Base-by-base conservation (phyloP, 1,139 yeast genomes). In the Candida frijolesensis region DNA sequence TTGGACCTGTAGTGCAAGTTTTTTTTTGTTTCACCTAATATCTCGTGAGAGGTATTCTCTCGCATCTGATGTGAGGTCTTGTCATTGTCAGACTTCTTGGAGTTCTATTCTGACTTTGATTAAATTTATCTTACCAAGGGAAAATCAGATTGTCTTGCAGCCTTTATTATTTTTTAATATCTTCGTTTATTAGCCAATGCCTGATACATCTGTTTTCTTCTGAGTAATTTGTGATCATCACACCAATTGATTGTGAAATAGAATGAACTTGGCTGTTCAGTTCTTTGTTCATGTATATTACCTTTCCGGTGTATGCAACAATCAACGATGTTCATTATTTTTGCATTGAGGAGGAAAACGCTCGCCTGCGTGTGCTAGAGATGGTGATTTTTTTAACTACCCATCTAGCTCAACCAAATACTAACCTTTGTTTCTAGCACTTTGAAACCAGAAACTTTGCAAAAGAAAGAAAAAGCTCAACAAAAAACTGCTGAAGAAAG, bases 381-480 rank as follows among this genome's bases (percentile, higher is more conserved):
- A 35, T 34, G 16, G 39, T 10, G 25, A 16, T n/a, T 19, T 19
- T 19, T 35, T 35, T 16, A 7, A 18, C 9, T 16, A 16, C 47
- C 30, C 18, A 44, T 42, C 49, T 37, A 22, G 49, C 43, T 43
- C 35, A 15, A 10, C 12, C 22, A 15, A 35, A 35, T 71, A 72
- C 79, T 75, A 76, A 76, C 79, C 54, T 40, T 51, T 39, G 2
- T 37, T 54, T 53, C 19, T 63, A 76, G 81, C 62, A 70, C 83
- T 61, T 72, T 53, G 46, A 74, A 72, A 78, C 99, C 99, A 80
- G 99, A 94, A 87, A 82, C 97, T 71, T 89, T 89, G 73, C 82
- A 89, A 79, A 94, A 94, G 89, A 89, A 91, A 87, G 81, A 89
- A 73, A 87, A 89, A 86, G 87, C 92, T 79, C 83, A 85, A 74